A percentile compares a stretch with the other conserved stretches of the same genome.
These are phyloP conservation scores for Aspergillus pseudoviridinutans DNA, from an alignment of 2,329 filamentous ascomycete genomes.

Conservation along the genomic window DNA sequence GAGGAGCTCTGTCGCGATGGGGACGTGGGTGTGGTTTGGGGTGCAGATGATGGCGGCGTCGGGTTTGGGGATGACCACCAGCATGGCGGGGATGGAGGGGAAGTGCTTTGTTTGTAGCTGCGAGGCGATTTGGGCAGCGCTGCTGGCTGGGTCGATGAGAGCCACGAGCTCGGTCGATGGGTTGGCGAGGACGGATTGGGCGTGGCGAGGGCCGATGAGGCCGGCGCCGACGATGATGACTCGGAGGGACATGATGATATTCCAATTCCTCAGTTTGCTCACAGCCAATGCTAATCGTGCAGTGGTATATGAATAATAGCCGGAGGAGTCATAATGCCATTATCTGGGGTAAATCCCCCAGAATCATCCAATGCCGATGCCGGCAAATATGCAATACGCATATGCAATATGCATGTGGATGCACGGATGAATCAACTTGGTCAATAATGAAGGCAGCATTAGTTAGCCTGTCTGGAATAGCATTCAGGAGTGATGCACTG, in stretches of 20 bases:
- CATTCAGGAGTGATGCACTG: no score
- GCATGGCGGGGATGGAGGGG: constrained; percentile 41
- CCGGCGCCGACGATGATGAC: constrained; percentile 27
- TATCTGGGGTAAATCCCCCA: neutral
- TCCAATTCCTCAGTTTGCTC: no score
- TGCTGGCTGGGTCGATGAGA: constrained; percentile 46
- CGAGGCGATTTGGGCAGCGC: constrained; percentile 32
- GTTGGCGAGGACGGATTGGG: constrained; percentile 40
- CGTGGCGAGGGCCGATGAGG: constrained; percentile 50
- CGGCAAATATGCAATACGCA: neutral
- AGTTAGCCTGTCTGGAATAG: no score
- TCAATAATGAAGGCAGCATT: no score
- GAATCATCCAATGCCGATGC: neutral
- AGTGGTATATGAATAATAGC: neutral
- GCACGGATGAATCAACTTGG: no score
- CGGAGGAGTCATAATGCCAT: neutral
- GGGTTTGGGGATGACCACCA: constrained; percentile 39
- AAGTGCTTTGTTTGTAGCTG: constrained; percentile 39
- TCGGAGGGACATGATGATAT: neutral
- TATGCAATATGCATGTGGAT: neutral
- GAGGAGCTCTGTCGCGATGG: constrained; percentile 48
- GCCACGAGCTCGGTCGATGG: constrained; percentile 39
- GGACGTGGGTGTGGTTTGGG: constrained; percentile 56
- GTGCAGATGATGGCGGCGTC: constrained; percentile 58
- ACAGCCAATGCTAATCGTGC: neutral